Conservation (phyloP, 441 rosid genomes). For the Adansonia gregorii region DNA sequence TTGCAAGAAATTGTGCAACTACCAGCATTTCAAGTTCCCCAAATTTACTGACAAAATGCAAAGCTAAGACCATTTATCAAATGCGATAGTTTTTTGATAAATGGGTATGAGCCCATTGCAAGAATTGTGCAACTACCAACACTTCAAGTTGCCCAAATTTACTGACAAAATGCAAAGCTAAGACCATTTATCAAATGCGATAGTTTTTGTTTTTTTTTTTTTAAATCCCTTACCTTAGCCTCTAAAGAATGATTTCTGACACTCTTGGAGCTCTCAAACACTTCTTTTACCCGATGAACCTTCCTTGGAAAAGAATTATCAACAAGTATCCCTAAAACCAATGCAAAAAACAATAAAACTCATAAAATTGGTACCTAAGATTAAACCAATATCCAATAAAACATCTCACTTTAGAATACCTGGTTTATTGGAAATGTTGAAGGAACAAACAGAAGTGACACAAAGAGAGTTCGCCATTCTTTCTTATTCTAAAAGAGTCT, state of each 20-base stretch:
- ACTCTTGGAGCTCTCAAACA: slow-evolving; percentile 44
- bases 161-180: neutral
- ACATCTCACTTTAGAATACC: slow-evolving; percentile 34
- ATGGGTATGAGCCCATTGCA: neutral
- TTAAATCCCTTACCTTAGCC: slow-evolving; percentile 54
- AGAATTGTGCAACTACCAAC: neutral
- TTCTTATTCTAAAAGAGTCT: slow-evolving; percentile 9
- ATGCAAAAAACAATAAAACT: neutral
- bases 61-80: neutral
- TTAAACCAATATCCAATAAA: slow-evolving; percentile 1
- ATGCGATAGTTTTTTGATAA: neutral
- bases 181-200: neutral
- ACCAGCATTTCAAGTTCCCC: neutral
- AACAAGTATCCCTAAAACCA: slow-evolving; percentile 33
- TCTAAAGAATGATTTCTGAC: slow-evolving; percentile 59
- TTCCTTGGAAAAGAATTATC: slow-evolving; percentile 50
- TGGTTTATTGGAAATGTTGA: slow-evolving; percentile 45
- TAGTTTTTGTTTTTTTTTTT: no score
- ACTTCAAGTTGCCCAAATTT: neutral
- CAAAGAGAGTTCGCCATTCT: slow-evolving; percentile 61
- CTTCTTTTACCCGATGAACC: slow-evolving; percentile 45
- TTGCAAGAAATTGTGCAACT: neutral
- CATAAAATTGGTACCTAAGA: neutral
- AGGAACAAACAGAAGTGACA: slow-evolving; percentile 50
- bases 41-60: slow-evolving; percentile 3